Conservation (phyloP, 129 eudicot species). For the carrot (Daucus carota) region DNA sequence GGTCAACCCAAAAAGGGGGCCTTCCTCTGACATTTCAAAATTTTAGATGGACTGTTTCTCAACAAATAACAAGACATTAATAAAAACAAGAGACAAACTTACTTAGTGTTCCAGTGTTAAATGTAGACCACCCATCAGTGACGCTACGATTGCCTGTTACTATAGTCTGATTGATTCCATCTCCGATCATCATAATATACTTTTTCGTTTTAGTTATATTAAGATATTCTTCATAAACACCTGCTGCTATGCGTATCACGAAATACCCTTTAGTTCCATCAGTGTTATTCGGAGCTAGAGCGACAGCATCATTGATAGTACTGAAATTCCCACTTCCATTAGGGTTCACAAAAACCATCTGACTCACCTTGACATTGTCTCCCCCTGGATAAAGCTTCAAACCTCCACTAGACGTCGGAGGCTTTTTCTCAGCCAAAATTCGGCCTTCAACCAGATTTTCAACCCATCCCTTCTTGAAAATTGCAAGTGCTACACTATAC, state of each 20-base stretch:
- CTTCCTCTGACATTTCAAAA: too few species aligned
- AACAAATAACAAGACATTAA: too few species aligned
- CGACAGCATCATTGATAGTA: neutral
- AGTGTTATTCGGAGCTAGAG: neutral
- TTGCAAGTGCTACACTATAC: constrained; percentile 26
- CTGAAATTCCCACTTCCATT: neutral
- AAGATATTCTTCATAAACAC: neutral
- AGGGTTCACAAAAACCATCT: neutral
- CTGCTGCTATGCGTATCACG: neutral
- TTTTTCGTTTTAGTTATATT: neutral
- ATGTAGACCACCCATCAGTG: neutral
- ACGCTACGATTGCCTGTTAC: neutral
- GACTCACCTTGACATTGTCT: neutral
- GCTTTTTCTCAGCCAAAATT: neutral
- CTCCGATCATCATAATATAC: neutral
- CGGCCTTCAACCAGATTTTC: neutral
- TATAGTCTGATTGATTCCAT: neutral
- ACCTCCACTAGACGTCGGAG: neutral
- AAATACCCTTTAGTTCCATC: neutral
- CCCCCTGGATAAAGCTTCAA: constrained; percentile 3
- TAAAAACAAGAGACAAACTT: neutral
- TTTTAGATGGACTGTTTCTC: too few species aligned
- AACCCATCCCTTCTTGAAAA: constrained; percentile 28
- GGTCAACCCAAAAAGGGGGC: too few species aligned
- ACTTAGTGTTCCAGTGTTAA: neutral